phyloP scores from a whole-genome alignment of 306 rosid species.

The Crotalaria pallida region DNA sequence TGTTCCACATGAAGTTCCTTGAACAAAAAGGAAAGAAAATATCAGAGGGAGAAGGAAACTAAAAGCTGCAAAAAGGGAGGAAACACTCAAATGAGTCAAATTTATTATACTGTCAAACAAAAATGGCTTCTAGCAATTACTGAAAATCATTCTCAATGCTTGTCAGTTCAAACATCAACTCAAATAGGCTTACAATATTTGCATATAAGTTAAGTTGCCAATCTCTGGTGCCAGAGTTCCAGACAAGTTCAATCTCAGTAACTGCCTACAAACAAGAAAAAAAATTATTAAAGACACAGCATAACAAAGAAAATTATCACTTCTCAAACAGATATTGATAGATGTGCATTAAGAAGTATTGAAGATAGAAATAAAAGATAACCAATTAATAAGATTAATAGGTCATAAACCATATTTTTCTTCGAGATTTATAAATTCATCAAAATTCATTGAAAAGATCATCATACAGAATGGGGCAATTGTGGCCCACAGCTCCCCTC shows the following conservation, averaged over 20 bases:
- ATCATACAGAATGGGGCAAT: background rate
- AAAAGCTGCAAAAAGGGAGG: slow-evolving; percentile 1
- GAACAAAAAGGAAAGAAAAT: slow-evolving; percentile 17
- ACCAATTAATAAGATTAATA: background rate
- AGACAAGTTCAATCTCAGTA: slow-evolving; percentile 45
- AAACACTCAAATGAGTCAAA: slow-evolving; percentile 9
- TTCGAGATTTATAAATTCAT: background rate
- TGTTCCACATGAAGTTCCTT: slow-evolving; percentile 96
- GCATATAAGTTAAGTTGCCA: slow-evolving; percentile 52
- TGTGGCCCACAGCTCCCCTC: background rate
- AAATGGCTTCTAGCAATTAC: background rate
- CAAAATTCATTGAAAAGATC: background rate
- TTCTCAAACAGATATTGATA: slow-evolving; percentile 7
- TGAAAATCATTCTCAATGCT: background rate
- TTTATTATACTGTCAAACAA: background rate
- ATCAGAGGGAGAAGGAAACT: slow-evolving; percentile 29
- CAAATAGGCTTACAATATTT: slow-evolving; percentile 55
- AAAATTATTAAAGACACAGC: background rate
- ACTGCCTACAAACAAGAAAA: slow-evolving; percentile 60
- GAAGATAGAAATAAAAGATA: background rate
- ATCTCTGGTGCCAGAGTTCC: slow-evolving; percentile 81
- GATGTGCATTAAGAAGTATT: background rate
- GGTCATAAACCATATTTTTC: background rate
- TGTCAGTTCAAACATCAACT: background rate
- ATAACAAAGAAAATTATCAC: slow-evolving; percentile 2